Evolutionary conservation across 805 yeast species (phyloP).

Genomic region (Suhomyces xylopsoci): DNA sequence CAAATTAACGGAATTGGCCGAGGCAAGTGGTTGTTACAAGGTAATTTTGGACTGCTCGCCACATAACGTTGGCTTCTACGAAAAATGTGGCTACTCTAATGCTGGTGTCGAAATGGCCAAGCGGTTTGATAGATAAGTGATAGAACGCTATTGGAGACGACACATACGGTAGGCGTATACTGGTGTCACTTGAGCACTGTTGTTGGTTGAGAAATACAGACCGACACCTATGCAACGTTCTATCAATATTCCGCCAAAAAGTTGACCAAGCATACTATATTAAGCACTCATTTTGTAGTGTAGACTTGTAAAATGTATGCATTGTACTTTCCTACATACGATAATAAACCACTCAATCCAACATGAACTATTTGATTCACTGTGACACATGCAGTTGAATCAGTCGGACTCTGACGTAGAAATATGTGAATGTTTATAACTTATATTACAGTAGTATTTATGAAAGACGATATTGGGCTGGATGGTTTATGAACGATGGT

Average conservation of each 20-base stretch:
- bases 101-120: constrained; percentile 71
- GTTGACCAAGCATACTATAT: background rate
- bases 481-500: too few relatives aligned
- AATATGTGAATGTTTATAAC: background rate
- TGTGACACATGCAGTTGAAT: background rate
- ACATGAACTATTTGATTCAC: background rate
- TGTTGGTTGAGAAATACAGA: background rate
- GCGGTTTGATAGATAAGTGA: constrained; percentile 32
- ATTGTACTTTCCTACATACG: background rate
- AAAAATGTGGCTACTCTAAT: constrained; percentile 73
- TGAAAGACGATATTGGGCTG: background rate
- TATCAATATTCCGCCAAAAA: background rate
- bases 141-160: background rate
- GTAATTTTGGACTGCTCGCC: constrained; percentile 84
- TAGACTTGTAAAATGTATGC: background rate
- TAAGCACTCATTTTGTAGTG: background rate
- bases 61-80: constrained; percentile 80
- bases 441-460: background rate
- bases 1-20: constrained; percentile 58
- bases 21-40: constrained; percentile 72
- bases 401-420: background rate
- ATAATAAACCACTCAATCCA: background rate
- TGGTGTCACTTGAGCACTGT: background rate
- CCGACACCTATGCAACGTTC: background rate
- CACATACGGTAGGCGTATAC: background rate